Percentiles rank a stretch among this genome's conserved stretches.
Conservation (phyloP, 2,329 filamentous ascomycete genomes). For the Lecanicillium sp. region DNA sequence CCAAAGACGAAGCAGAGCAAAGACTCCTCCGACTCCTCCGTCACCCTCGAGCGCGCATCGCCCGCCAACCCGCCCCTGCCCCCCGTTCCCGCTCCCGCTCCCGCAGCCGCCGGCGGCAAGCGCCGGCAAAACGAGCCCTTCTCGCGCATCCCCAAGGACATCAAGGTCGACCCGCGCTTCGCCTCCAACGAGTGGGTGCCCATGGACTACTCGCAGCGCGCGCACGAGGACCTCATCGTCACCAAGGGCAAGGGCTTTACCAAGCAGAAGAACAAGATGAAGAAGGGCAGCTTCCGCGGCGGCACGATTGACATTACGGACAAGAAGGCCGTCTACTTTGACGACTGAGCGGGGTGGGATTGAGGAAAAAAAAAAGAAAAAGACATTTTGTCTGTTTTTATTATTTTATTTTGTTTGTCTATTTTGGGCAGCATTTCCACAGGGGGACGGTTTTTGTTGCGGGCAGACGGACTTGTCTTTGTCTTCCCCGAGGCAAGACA, state of each 20-base stretch:
- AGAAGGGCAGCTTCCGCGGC: conserved; percentile 83
- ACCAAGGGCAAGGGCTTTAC: conserved; percentile 97
- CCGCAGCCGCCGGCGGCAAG: conserved; percentile 36
- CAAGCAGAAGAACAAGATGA: conserved; percentile 99
- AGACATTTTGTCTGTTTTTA: too few species aligned
- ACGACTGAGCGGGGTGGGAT: conserved; percentile 65
- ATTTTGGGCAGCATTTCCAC: too few species aligned
- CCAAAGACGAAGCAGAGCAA: conserved; percentile 20
- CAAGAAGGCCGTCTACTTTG: conserved; percentile 89
- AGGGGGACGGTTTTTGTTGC: too few species aligned
- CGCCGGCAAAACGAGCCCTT: conserved; percentile 60
- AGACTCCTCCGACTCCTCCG: conserved; percentile 38
- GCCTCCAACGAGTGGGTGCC: conserved; percentile 74
- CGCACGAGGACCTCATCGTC: conserved; percentile 80
- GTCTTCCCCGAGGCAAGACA: too few species aligned
- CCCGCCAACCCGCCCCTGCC: conserved; percentile 45
- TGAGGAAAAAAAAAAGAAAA: too few species aligned
- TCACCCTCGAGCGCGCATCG: conserved; percentile 41
- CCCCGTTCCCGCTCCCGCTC: conserved; percentile 37
- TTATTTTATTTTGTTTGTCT: too few species aligned
- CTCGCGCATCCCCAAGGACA: conserved; percentile 67
- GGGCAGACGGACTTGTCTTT: too few species aligned
- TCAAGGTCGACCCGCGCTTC: conserved; percentile 61
- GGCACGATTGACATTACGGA: conserved; percentile 78
- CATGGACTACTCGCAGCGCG: conserved; percentile 84